Evolutionary conservation across 192 early-diverging fungal genomes (phyloP).

Genomic region (Podochytrium sp.): DNA sequence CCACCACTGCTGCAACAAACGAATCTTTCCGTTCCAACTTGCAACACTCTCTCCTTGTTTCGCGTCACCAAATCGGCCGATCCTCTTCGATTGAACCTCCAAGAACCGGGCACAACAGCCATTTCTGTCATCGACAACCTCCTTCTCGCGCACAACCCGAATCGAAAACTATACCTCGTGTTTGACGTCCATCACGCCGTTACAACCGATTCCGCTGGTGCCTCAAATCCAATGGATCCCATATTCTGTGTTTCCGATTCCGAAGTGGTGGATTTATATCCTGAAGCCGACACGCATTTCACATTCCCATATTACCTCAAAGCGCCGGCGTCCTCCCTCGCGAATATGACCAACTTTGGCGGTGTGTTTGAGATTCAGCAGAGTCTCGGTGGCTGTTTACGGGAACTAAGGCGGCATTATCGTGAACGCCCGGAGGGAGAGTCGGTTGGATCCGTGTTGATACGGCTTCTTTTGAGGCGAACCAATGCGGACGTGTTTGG

Average conservation of each 20-base stretch:
- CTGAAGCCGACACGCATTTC: not conserved
- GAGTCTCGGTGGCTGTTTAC: not conserved
- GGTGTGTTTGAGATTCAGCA: not conserved
- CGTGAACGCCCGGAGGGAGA: too few species aligned
- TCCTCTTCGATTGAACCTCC: constrained; percentile 3
- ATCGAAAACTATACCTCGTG: not conserved
- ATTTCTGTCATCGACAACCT: constrained; percentile 29
- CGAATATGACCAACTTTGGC: not conserved
- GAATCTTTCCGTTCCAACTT: too few species aligned
- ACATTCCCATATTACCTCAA: not conserved
- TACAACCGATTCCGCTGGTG: not conserved
- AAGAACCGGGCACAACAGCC: not conserved
- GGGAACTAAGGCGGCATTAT: too few species aligned
- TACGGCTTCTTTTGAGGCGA: too few species aligned
- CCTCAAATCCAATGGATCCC: not conserved
- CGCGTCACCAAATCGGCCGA: constrained; percentile 12
- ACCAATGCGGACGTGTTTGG: not conserved
- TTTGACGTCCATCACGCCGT: constrained; percentile 24
- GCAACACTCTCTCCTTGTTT: constrained; percentile 6
- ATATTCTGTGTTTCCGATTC: not conserved
- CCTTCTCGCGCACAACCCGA: constrained; percentile 13
- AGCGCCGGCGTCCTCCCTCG: not conserved
- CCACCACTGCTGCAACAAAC: too few species aligned
- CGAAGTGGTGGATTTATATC: not conserved
- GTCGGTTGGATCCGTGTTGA: too few species aligned